A percentile compares a stretch with the other conserved stretches of the same genome.
Evolutionary conservation across 192 early-diverging fungal species (phyloP).

Genomic region (Backusella parvicylindrica): DNA sequence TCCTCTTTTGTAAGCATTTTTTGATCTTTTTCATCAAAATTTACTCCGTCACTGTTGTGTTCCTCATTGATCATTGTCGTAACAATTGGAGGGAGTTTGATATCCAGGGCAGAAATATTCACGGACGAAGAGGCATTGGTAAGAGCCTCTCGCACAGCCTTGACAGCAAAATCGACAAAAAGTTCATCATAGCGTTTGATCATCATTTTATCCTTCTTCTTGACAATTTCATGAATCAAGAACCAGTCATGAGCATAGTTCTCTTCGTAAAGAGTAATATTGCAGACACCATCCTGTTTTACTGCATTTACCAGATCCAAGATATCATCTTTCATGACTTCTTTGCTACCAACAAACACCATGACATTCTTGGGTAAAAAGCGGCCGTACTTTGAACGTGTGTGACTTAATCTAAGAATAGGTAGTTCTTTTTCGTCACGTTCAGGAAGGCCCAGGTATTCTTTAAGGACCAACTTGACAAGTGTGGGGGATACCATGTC

Average conservation of each 20-base stretch:
- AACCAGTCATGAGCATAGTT: slow-evolving; percentile 38
- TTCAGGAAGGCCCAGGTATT: slow-evolving; percentile 6
- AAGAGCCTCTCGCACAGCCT: neutral
- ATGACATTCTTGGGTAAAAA: slow-evolving; percentile 23
- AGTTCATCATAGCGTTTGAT: slow-evolving; percentile 14
- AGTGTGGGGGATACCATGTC: slow-evolving; percentile 19
- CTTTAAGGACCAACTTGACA: slow-evolving; percentile 23
- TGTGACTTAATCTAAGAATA: slow-evolving; percentile 11
- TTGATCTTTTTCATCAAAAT: neutral
- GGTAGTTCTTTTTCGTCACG: neutral
- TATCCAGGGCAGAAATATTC: neutral
- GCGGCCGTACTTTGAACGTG: slow-evolving; percentile 5
- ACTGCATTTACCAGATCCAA: slow-evolving; percentile 10
- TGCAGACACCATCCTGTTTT: neutral
- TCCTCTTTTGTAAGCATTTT: neutral
- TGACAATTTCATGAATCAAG: slow-evolving; percentile 30
- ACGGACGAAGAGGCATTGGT: neutral
- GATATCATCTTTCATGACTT: slow-evolving; percentile 32
- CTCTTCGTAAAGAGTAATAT: slow-evolving; percentile 14
- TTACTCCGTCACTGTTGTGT: neutral
- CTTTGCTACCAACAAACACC: slow-evolving; percentile 23
- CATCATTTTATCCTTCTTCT: slow-evolving; percentile 23
- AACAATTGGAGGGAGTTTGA: neutral
- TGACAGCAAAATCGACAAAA: slow-evolving; percentile 21
- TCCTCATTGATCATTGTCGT: neutral